Base-by-base conservation (phyloP, 805 yeast genomes). In the Candida boleticola region DNA sequence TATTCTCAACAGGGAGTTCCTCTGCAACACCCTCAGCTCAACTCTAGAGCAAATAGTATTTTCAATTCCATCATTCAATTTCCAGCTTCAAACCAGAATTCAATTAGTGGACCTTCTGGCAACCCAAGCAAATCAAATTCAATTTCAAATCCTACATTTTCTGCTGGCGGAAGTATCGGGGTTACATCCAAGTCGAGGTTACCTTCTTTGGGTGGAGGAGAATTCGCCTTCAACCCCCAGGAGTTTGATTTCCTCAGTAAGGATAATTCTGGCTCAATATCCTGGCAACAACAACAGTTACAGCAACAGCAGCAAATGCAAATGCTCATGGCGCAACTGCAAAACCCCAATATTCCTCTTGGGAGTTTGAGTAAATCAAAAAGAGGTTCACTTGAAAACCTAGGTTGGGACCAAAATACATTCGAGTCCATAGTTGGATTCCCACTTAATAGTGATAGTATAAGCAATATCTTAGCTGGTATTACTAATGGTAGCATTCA, bases 21-120 rank as follows among this genome's bases (percentile, higher is more conserved):
- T 17, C 43, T 29, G 31, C 41, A 36, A 18, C 41, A 25, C 53
- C 53, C 39, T 55, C 54, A 25, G 53, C 51, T 32, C 11, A 37
- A 42, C 20, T 58, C 64, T 37, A 43, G 73, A 19, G 64, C 72
- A 27, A 64, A 66, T 40, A 61, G 70, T 41, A 66, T 68, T 9
- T 68, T 68, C 51, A 63, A 65, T 41, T 58, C 68, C 16, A 50
- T 66, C 16, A 66, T 70, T 18, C 73, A 68, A 44, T 50, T 68
- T 13, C 74, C 74, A 3, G 58, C 58, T 3, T 64, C 72, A 1
- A 47, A 52, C 7, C 49, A 56, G 11, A 66, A 66, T 44, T 66
- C 71, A 1, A 47, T 66, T 4, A 58, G 65, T 36, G 71, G 55
- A 18, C 47, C 49, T n/a, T 43, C 50, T 3, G 41, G 41, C 5